Base-by-base conservation (phyloP, 78 protist genomes). In the Isochrysis galbana region DNA sequence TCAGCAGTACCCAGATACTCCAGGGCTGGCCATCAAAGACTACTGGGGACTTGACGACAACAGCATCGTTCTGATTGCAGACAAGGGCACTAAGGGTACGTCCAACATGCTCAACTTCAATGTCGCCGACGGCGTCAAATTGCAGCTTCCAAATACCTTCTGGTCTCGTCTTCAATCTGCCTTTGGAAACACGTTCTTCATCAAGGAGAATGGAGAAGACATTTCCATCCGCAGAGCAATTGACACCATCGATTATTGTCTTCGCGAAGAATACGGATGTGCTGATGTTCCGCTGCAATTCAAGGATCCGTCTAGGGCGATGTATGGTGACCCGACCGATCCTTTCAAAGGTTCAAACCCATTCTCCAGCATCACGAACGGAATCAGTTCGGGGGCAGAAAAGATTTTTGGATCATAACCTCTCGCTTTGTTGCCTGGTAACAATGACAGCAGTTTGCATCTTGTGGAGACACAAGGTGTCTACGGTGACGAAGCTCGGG, bases 11-110 rank as follows among this genome's bases (percentile, higher is more conserved):
- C 88, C 88, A 0, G 3, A 29, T 25, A 80, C 88, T 22, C 88
- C 88, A 4, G 88, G 88, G 32, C 88, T 80, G 17, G 88, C 88
- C 32, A 44, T 80, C 22, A 80, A 80, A 23, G 88, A 80, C 55
- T 80, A 44, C 10, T 80, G 88, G 88, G 41, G n/a, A 0, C 32
- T 80, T 19, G 88, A 80, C 38, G 88, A 44, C 39, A 1, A 5
- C 32, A 10, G 55, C 29, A 44, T 80, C 39, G 88, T 80, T 17
- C 10, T 80, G 14, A 38, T 80, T 21, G 88, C 3, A 19, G 88
- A 80, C 88, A 44, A 41, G 55, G 88, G 88, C 23, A 10, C 36
- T 23, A 80, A 80, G 47, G 88, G 55, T 14, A 17, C 17, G 55
- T 29, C 86, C 10, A 80, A 80, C 88, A 44, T 80, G 0, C 88